Conservation (phyloP, 208 protist species). For the Crithidia thermophila region DNA sequence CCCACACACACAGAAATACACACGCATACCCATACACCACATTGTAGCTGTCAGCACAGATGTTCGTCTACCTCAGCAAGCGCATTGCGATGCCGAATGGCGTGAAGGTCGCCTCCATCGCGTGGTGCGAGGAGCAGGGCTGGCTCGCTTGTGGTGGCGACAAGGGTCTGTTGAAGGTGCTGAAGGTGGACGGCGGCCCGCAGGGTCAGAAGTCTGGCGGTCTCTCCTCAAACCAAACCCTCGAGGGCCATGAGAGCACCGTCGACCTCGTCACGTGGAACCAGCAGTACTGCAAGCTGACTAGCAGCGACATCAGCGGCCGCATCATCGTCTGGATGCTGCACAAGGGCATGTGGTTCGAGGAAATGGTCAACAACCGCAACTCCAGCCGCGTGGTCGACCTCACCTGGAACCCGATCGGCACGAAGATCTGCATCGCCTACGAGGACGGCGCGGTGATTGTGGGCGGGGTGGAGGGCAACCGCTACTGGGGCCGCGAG, state of each 20-base stretch:
- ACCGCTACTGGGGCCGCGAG: conserved; percentile 96
- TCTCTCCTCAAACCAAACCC: conserved; percentile 96
- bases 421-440: conserved; percentile 96
- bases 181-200: conserved; percentile 92
- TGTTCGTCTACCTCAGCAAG: conserved; percentile 97
- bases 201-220: conserved; percentile 74
- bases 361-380: conserved; percentile 99
- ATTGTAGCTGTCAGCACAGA: conserved; percentile 26
- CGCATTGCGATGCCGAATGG: conserved; percentile 97
- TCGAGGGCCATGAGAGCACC: conserved; percentile 92
- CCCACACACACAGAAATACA: too few species aligned
- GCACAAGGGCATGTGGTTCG: conserved; percentile 97
- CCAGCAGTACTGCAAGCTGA: conserved; percentile 95
- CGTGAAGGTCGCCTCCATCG: conserved; percentile 79
- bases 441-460: conserved; percentile 97
- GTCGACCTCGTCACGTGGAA: conserved; percentile 95
- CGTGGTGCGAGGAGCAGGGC: conserved; percentile 96
- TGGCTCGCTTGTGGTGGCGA: conserved; percentile 97
- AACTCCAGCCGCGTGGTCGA: conserved; percentile 94
- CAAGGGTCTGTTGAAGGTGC: conserved; percentile 96
- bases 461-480: conserved; percentile 96
- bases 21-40: background rate
- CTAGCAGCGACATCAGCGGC: conserved; percentile 93
- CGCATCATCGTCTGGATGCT: conserved; percentile 98
- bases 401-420: conserved; percentile 93